Evolutionary conservation across 495 filamentous ascomycete species (phyloP), one percentile per base, ranked within the genome.

Genomic region (Aspergillus baeticus): DNA sequence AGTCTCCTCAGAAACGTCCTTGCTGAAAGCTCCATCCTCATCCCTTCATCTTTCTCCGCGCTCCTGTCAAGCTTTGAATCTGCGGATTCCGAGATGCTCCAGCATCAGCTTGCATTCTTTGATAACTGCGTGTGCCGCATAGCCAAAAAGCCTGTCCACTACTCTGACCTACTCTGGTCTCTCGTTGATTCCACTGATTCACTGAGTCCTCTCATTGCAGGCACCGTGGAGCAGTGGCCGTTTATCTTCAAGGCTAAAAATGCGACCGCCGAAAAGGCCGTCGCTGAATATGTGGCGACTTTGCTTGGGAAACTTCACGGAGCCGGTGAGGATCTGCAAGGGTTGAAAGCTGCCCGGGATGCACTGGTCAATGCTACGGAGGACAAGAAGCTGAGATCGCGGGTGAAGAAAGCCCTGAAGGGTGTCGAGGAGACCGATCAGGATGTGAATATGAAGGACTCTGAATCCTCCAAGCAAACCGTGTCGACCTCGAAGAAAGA

Each of bases 81-180:
- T 54, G 80, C 71, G 1, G 69, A 72, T 22, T 46, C 67, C 2
- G 68, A 63, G 8, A 33, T 49, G 14, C 51, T 77, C 10, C 64
- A 62, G 29, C 61, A 60, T 3, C 73, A 73, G 54, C 34, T 78
- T 38, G 57, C 80, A 4, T 96, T 93, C 60, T 65, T 97, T 48
- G 91, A 97, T 57, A 89, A 92, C 45, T 94, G 90, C 66, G 73
- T 86, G 15, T 80, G 80, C 37, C 83, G 90, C 14, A 84, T 86
- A 44, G 82, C 84, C 5, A 85, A 83, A 48, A 83, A 82, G 36
- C 85, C 88, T 6, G 81, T 90, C 60, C 91, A 95, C 62, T 93
- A 94, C 63, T 70, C 87, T 6, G 83, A 87, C 45, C 48, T 77
- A 14, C 58, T 77, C 33, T 53, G 49, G 1, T 61, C 62, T 52